Evolutionary conservation across 2,329 filamentous ascomycete species (phyloP), one percentile per base, ranked within the genome.

Genomic region (Penicillium sp.): DNA sequence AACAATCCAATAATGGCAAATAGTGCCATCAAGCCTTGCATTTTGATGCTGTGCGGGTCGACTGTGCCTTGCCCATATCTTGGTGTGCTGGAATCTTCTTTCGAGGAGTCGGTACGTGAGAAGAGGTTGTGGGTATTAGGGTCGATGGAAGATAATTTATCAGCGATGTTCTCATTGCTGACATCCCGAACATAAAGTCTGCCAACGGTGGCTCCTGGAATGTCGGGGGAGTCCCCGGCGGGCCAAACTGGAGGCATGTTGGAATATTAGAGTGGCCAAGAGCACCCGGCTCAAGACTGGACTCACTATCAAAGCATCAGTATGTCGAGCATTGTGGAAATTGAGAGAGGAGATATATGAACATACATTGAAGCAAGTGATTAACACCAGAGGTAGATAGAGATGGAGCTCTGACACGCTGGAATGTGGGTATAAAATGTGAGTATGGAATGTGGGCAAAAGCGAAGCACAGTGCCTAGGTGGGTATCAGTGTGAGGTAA

Each of bases 1-100:
- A 78, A 85, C 0, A 87, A 86, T 34, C 90, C 91, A 51, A 97
- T 85, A 19, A 97, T 74, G 11, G 90, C 93, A 71, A 97, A 96
- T 1, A 97, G 79, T 0, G 88, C 87, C 70, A 97, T 90, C 67
- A 96, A 86, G 57, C 86, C 90, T 52, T 76, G 72, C 73, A 79
- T 81, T 57, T 81, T 79, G 61, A 81, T 78, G 45, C 67, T 65
- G 15, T 65, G 60, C 0, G 78, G 78, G 54, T 73, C 61, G 13
- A 81, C 64, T 0, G 76, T 67, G 33, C 78, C 78, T 41, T 69
- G 50, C 13, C 76, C 75, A 21, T 70, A 70, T 11, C 44, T 46
- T 34, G 48, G 43, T n/a, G 19, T 49, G 2, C 36, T 41, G 16
- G 54, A 16, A 9, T 34, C 29, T 33, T 29, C 65, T 63, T 36